A percentile compares a stretch with the other conserved stretches of the same genome.
phyloP scores from a whole-genome alignment of 2,329 filamentous ascomycete species.

The Didymella lethalis region DNA sequence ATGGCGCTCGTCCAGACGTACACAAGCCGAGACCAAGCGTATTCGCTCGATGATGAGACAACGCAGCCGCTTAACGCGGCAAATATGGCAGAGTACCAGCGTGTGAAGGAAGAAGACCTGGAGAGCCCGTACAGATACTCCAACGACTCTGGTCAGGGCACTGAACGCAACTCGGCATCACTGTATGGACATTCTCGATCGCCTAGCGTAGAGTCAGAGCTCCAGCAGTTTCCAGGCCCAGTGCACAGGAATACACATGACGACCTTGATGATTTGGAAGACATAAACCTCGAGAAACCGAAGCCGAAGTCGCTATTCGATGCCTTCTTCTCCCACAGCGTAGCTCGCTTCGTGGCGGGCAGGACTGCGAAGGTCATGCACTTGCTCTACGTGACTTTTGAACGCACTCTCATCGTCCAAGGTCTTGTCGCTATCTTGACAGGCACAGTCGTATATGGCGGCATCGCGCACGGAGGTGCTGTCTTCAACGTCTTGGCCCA shows the following conservation, averaged over 20 bases:
- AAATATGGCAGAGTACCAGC: constrained; percentile 52
- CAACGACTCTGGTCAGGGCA: constrained; percentile 67
- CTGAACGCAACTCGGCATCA: constrained; percentile 72
- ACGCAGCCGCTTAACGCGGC: constrained; percentile 44
- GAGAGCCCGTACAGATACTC: constrained; percentile 49
- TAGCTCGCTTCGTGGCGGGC: constrained; percentile 64
- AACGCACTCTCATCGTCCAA: constrained; percentile 78
- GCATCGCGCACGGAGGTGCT: constrained; percentile 75
- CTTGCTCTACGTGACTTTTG: constrained; percentile 71
- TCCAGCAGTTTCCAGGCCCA: constrained; percentile 49
- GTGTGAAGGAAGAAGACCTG: constrained; percentile 43
- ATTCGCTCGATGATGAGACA: constrained; percentile 29
- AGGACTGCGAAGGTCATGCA: constrained; percentile 65
- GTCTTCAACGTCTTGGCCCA: constrained; percentile 90
- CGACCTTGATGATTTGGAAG: constrained; percentile 56
- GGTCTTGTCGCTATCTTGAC: constrained; percentile 77
- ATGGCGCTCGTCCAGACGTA: constrained; percentile 72
- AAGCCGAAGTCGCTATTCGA: constrained; percentile 57
- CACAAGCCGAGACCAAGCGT: constrained; percentile 55
- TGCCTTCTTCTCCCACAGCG: constrained; percentile 60
- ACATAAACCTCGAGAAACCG: constrained; percentile 55
- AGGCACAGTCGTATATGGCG: constrained; percentile 78
- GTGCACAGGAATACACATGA: constrained; percentile 50
- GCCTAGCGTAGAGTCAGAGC: constrained; percentile 61
- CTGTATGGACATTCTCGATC: constrained; percentile 71